Base-by-base conservation (phyloP, 768 basidiomycete genomes). In the Mycena rosella region DNA sequence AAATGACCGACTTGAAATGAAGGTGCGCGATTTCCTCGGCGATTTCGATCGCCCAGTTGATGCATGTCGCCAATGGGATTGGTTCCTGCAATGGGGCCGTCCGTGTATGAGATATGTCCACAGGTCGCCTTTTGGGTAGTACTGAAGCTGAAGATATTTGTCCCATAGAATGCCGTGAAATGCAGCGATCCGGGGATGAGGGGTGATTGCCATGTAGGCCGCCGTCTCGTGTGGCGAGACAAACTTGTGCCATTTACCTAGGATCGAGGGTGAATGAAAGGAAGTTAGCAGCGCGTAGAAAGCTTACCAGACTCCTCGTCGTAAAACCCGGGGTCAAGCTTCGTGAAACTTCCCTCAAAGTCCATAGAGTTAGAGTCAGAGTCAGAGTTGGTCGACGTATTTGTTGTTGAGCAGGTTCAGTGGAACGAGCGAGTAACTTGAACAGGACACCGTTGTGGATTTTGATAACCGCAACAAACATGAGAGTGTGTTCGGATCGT, bases 21-120 rank as follows among this genome's bases (percentile, higher is more conserved):
- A 67, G 60, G 44, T 68, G 38, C 10, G 66, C 63, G 29, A 68
- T n/a, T 14, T 63, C 69, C 60, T 68, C n/a, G n/a, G n/a, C n/a
- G n/a, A 63, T 67, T 36, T 68, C 55, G 26, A 70, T n/a, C 7
- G 63, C 63, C 67, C 67, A 68, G 26, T 52, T 20, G 14, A 70
- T 47, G 27, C 56, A 26, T 8, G 48, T 29, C 8, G 48, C 48
- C 27, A 49, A 29, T 14, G 48, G 14, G 48, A 9, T 5, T 29
- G 3, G 10, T 29, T 49, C 29, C 26, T 49, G 14, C 26, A 49
- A 13, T n/a, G n/a, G n/a, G n/a, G n/a, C n/a, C n/a, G n/a, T n/a
- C n/a, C n/a, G n/a, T n/a, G n/a, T n/a, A n/a, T n/a, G 17, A 49
- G 26, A 29, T 26, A 17, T 5, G 26, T 14, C 48, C 48, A 49